Percentiles rank a stretch among this genome's conserved stretches.
Conservation (phyloP, 352 stramenopile species). For the Phytophthora idaei region DNA sequence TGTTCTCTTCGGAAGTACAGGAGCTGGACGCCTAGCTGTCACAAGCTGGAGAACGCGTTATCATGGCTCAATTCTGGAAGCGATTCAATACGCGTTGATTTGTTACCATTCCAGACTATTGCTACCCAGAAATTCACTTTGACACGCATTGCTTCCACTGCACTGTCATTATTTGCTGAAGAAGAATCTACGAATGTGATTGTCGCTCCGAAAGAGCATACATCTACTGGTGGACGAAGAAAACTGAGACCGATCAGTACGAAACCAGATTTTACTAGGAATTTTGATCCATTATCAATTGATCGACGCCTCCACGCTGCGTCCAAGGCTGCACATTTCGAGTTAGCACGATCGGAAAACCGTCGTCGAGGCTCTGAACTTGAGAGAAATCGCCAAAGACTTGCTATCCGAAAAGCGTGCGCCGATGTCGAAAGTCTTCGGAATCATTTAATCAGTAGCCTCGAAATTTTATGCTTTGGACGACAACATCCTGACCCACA, state of each 20-base stretch:
- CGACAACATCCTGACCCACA: conserved; percentile 46
- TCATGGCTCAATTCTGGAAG: neutral
- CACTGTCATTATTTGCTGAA: conserved; percentile 14
- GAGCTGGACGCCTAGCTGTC: neutral
- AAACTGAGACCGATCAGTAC: conserved; percentile 14
- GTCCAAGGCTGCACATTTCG: conserved; percentile 9
- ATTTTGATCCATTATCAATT: conserved; percentile 10
- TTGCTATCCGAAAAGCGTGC: conserved; percentile 33
- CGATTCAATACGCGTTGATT: neutral
- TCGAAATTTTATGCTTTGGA: conserved; percentile 45
- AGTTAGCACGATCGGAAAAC: conserved; percentile 14
- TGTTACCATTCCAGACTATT: conserved; percentile 18
- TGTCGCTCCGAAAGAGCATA: neutral
- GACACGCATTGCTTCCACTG: conserved; percentile 14
- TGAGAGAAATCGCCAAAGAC: conserved; percentile 26
- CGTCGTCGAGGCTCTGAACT: neutral
- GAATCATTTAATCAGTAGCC: conserved; percentile 34
- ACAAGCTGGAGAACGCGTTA: conserved; percentile 2
- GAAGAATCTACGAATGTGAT: neutral
- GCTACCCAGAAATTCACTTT: conserved; percentile 14
- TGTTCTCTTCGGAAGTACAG: conserved; percentile 3
- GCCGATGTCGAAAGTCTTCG: conserved; percentile 40
- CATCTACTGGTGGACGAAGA: neutral
- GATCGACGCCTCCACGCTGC: conserved; percentile 16
- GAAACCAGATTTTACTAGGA: neutral